phyloP scores from a whole-genome alignment of 2,329 filamentous ascomycete genomes.

The Pleoardoris graminearum region DNA sequence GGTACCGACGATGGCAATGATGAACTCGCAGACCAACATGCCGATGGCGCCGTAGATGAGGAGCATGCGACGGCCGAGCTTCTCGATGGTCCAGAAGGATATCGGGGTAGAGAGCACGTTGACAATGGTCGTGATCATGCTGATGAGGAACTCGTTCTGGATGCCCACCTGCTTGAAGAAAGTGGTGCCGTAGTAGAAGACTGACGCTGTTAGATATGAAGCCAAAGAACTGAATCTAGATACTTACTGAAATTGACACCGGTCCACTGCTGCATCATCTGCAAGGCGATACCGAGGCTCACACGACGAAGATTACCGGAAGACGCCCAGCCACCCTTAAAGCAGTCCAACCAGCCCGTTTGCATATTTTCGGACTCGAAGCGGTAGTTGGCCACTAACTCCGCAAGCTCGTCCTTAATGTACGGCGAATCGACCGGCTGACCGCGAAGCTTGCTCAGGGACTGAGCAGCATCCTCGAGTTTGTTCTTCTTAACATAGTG shows the following conservation, averaged over 20 bases:
- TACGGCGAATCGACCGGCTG: constrained; percentile 73
- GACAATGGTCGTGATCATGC: constrained; percentile 82
- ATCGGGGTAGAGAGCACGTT: constrained; percentile 84
- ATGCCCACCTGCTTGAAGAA: constrained; percentile 83
- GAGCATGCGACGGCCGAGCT: constrained; percentile 76
- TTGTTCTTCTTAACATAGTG: constrained; percentile 81
- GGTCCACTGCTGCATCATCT: constrained; percentile 62
- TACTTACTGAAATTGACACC: constrained; percentile 78
- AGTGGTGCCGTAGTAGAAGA: constrained; percentile 65
- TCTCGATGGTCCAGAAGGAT: constrained; percentile 86
- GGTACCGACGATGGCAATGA: constrained; percentile 71
- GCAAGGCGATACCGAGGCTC: constrained; percentile 52
- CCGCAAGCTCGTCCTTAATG: constrained; percentile 76
- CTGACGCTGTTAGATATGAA: constrained; percentile 9
- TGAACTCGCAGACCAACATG: constrained; percentile 86
- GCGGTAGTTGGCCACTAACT: constrained; percentile 87
- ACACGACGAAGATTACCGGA: constrained; percentile 56
- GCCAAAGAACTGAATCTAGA: background rate
- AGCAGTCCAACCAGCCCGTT: constrained; percentile 70
- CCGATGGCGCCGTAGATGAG: constrained; percentile 77
- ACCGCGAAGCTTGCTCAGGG: constrained; percentile 71
- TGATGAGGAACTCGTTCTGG: constrained; percentile 77
- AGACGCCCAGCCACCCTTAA: constrained; percentile 58
- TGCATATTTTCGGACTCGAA: constrained; percentile 65
- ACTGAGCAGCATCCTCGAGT: constrained; percentile 64